Evolutionary conservation across 306 rosid species (phyloP).

Genomic region (Medicago ruthenica): DNA sequence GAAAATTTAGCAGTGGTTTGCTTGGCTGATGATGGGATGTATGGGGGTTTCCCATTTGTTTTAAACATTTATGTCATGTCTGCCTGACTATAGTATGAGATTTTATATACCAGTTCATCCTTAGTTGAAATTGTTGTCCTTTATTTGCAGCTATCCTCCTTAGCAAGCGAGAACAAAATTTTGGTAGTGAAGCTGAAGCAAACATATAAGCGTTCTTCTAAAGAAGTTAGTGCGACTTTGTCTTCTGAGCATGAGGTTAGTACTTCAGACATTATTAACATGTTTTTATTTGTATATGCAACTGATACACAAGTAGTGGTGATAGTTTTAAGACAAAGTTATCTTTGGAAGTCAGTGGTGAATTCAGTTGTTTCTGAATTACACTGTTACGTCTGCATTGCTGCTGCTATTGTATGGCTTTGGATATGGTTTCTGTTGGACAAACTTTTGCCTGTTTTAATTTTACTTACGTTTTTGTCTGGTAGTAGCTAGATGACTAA

Average conservation of each 20-base stretch:
- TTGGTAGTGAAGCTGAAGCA: conserved; percentile 72
- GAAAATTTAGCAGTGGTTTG: conserved; percentile 2
- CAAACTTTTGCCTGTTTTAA: too few relatives aligned
- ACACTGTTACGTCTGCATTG: neutral
- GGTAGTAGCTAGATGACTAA: neutral
- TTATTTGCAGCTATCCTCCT: conserved; percentile 69
- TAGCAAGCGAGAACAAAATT: conserved; percentile 72
- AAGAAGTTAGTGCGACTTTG: conserved; percentile 51
- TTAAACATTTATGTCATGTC: neutral
- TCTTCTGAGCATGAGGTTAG: conserved; percentile 60
- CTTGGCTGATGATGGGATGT: conserved; percentile 3
- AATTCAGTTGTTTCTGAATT: neutral
- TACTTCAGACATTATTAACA: conserved; percentile 34
- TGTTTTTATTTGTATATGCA: conserved; percentile 8
- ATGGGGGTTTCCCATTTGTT: neutral
- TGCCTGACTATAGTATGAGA: neutral
- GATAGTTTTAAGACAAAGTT: too few relatives aligned
- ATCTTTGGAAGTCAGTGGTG: too few relatives aligned
- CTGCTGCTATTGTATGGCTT: neutral
- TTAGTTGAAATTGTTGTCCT: conserved; percentile 46
- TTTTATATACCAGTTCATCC: conserved; percentile 1
- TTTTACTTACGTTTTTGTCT: too few relatives aligned
- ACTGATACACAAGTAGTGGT: neutral
- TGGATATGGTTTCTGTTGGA: neutral
- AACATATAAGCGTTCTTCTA: conserved; percentile 48